Evolutionary conservation across 306 rosid species (phyloP).

Genomic region (Calophaca sinica): DNA sequence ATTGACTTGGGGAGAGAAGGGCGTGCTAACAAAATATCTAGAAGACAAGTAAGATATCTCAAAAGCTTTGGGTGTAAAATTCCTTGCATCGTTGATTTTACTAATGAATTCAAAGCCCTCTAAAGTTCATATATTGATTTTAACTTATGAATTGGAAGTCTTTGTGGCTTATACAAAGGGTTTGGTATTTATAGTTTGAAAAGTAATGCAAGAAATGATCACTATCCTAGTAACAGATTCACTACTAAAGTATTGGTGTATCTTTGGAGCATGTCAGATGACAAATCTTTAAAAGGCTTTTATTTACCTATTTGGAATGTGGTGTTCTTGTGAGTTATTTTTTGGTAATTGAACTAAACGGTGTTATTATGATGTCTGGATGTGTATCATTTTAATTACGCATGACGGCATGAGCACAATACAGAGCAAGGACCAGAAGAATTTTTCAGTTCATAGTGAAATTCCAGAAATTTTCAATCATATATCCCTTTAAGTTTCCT

Average conservation of each 20-base stretch:
- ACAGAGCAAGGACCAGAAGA: slow-evolving; percentile 18
- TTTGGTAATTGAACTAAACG: slow-evolving; percentile 19
- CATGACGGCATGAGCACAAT: slow-evolving; percentile 36
- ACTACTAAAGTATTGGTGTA: slow-evolving; percentile 21
- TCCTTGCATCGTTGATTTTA: slow-evolving; percentile 40
- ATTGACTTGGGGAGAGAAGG: slow-evolving; percentile 84
- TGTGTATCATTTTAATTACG: slow-evolving; percentile 18
- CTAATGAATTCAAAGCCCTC: slow-evolving; percentile 29
- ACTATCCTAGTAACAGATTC: slow-evolving; percentile 4
- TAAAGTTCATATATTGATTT: slow-evolving; percentile 25
- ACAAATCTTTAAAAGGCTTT: background rate
- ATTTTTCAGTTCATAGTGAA: slow-evolving; percentile 21
- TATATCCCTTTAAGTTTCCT: slow-evolving; percentile 30
- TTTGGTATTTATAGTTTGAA: slow-evolving; percentile 14
- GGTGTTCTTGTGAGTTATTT: slow-evolving; percentile 9
- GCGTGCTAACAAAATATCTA: slow-evolving; percentile 71
- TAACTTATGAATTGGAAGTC: slow-evolving; percentile 34
- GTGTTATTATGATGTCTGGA: slow-evolving; percentile 13
- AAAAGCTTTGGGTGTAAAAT: slow-evolving; percentile 31
- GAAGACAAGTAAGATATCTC: slow-evolving; percentile 77
- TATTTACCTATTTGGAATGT: slow-evolving; percentile 23
- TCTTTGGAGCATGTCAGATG: slow-evolving; percentile 33
- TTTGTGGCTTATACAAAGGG: slow-evolving; percentile 16
- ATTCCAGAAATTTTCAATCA: slow-evolving; percentile 12
- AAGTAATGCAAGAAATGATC: slow-evolving; percentile 29